Conservation (phyloP, 179 eudicot species). For the Drosera spatulata region DNA sequence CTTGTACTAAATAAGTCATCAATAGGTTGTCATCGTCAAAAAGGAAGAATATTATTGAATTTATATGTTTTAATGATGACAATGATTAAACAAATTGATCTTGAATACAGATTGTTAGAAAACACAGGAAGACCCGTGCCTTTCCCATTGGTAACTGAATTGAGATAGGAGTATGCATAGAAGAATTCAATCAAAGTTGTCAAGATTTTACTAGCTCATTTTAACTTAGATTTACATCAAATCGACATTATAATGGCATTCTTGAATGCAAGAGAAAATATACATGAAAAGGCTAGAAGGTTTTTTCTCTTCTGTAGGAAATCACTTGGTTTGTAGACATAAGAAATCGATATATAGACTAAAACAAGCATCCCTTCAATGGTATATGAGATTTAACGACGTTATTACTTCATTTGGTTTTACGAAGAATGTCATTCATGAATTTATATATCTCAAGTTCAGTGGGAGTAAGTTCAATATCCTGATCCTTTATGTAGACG, state of each 20-base stretch:
- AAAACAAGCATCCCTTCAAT: slow-evolving; percentile 5
- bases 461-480: slow-evolving; percentile 7
- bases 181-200: not conserved
- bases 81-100: no score
- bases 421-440: not conserved
- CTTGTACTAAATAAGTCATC: no score
- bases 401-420: not conserved
- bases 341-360: slow-evolving; percentile 8
- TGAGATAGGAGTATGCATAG: no score
- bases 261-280: not conserved
- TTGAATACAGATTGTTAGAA: no score
- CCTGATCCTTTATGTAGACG: slow-evolving; percentile 1
- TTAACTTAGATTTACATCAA: slow-evolving; percentile 3
- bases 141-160: not conserved
- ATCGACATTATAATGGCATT: slow-evolving; percentile 8
- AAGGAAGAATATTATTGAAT: no score
- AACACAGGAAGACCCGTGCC: not conserved
- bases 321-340: not conserved
- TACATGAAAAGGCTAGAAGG: not conserved
- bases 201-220: not conserved
- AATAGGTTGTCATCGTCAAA: no score
- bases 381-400: slow-evolving; percentile 3
- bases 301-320: not conserved
- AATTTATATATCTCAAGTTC: slow-evolving; percentile 5
- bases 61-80: no score